These are phyloP conservation scores for Cyclocybe cylindracea DNA, from an alignment of 768 basidiomycete genomes.

Conservation along the genomic window DNA sequence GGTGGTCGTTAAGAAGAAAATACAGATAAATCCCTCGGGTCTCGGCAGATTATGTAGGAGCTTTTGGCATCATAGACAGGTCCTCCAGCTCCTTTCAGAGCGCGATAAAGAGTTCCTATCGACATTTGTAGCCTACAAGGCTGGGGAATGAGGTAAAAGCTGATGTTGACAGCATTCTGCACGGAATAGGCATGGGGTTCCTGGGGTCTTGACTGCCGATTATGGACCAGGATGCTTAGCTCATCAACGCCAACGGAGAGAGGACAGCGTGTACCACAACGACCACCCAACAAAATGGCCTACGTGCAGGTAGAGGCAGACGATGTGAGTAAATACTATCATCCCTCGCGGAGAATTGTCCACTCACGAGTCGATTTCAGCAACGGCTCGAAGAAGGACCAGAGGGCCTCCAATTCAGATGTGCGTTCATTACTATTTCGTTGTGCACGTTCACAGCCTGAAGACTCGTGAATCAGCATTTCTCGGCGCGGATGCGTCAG, in stretches of 20 bases:
- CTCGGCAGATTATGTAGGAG: too few relatives aligned
- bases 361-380: not conserved
- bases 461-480: constrained; percentile 45
- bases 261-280: constrained; percentile 12
- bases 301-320: constrained; percentile 74
- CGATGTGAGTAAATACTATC: constrained; percentile 46
- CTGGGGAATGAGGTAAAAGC: too few relatives aligned
- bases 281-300: constrained; percentile 48
- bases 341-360: not conserved
- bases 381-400: constrained; percentile 67
- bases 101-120: too few relatives aligned
- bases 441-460: not conserved
- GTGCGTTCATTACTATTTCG: constrained; percentile 31
- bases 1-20: too few relatives aligned
- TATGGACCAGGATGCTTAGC: constrained; percentile 4
- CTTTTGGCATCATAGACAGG: too few relatives aligned
- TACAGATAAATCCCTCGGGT: too few relatives aligned
- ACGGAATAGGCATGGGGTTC: not conserved
- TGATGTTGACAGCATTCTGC: too few relatives aligned
- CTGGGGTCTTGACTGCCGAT: constrained; percentile 10
- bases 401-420: constrained; percentile 74
- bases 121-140: too few relatives aligned
- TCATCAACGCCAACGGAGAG: constrained; percentile 8
- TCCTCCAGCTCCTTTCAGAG: too few relatives aligned
- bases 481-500: constrained; percentile 44